Percentiles rank a stretch among this genome's conserved stretches.
Evolutionary conservation across 2,329 filamentous ascomycete genomes (phyloP).

Genomic region (Colletotrichum sp.): DNA sequence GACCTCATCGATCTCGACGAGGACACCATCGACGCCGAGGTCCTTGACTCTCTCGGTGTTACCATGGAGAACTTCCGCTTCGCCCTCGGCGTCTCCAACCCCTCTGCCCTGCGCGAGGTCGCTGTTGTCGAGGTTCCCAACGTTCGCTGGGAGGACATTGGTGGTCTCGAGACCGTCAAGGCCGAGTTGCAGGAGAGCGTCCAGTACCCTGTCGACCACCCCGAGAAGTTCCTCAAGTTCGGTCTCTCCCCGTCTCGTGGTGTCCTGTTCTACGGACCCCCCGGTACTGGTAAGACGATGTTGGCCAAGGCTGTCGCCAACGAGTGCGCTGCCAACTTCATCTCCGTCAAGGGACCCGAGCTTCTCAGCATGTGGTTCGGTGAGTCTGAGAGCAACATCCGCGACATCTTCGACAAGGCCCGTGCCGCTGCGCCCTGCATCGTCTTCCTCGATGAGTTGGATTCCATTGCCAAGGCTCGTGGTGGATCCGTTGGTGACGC

Average conservation of each 20-base stretch:
- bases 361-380: slow-evolving; percentile 99
- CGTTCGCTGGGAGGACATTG: slow-evolving; percentile 99
- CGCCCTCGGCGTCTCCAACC: slow-evolving; percentile 96
- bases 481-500: slow-evolving; percentile 96
- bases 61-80: slow-evolving; percentile 99
- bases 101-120: slow-evolving; percentile 96
- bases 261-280: slow-evolving; percentile 98
- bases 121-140: slow-evolving; percentile 99
- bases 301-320: slow-evolving; percentile 99
- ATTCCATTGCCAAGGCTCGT: slow-evolving; percentile 99
- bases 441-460: slow-evolving; percentile 97
- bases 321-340: slow-evolving; percentile 99
- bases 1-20: slow-evolving; percentile 98
- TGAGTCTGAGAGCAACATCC: slow-evolving; percentile 99
- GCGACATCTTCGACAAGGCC: slow-evolving; percentile 99
- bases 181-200: slow-evolving; percentile 98
- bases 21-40: slow-evolving; percentile 98
- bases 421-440: slow-evolving; percentile 97
- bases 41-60: slow-evolving; percentile 95
- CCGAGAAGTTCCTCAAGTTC: slow-evolving; percentile 99
- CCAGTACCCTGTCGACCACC: slow-evolving; percentile 98
- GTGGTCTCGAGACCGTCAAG: slow-evolving; percentile 98
- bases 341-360: slow-evolving; percentile 98
- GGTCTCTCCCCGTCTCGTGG: slow-evolving; percentile 96
- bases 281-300: slow-evolving; percentile 99